These are phyloP conservation scores for Vickermania ingenoplastis DNA, from an alignment of 208 protist genomes.

Conservation along the genomic window DNA sequence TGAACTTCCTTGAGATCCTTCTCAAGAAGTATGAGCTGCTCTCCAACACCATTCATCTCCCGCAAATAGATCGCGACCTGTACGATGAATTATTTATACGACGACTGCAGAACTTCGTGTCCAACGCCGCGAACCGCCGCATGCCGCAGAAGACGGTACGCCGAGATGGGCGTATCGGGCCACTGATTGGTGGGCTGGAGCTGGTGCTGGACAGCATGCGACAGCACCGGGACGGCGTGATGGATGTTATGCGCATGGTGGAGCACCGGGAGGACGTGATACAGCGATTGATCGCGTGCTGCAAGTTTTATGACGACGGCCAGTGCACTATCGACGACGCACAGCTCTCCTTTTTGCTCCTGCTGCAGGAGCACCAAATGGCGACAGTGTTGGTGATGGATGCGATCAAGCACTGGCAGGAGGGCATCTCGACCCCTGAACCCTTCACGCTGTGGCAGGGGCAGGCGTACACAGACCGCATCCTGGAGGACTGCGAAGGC, in stretches of 20 bases:
- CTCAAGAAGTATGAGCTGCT: background rate
- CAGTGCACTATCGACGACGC: slow-evolving; percentile 23
- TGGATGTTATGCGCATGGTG: slow-evolving; percentile 24
- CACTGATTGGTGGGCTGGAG: slow-evolving; percentile 22
- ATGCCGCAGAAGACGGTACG: background rate
- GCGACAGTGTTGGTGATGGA: slow-evolving; percentile 45
- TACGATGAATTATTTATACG: background rate
- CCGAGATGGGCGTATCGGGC: background rate
- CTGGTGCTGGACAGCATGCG: slow-evolving; percentile 15
- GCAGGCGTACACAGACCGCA: slow-evolving; percentile 42
- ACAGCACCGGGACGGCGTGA: slow-evolving; percentile 25
- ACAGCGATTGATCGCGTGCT: slow-evolving; percentile 23
- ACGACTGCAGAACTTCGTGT: background rate
- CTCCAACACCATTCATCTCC: background rate
- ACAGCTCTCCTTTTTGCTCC: slow-evolving; percentile 23
- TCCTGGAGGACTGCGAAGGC: slow-evolving; percentile 37
- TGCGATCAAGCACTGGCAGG: slow-evolving; percentile 53
- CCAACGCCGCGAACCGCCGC: background rate
- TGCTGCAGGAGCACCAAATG: slow-evolving; percentile 40
- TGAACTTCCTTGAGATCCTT: background rate
- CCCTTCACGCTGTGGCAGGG: slow-evolving; percentile 32
- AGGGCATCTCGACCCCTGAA: slow-evolving; percentile 42
- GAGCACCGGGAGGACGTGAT: slow-evolving; percentile 33
- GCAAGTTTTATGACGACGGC: slow-evolving; percentile 20
- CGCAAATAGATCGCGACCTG: background rate